phyloP scores from a whole-genome alignment of 2,329 filamentous ascomycete species.

The Cercospora zeina region DNA sequence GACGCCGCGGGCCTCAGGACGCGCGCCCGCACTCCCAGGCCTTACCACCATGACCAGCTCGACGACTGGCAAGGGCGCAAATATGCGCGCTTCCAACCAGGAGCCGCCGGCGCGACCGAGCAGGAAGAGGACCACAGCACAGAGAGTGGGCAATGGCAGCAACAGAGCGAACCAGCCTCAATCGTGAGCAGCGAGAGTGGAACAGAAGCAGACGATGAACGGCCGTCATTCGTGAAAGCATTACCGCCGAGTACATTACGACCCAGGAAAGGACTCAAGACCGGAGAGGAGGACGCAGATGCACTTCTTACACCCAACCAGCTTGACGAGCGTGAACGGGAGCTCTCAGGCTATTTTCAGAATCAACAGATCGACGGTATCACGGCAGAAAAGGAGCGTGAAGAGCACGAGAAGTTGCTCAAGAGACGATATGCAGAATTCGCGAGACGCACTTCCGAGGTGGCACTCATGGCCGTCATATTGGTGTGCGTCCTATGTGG shows the following conservation, averaged over 20 bases:
- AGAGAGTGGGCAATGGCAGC: slow-evolving; percentile 21
- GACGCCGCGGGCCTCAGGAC: slow-evolving; percentile 26
- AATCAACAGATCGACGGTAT: slow-evolving; percentile 33
- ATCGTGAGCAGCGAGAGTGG: slow-evolving; percentile 79
- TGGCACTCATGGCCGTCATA: slow-evolving; percentile 55
- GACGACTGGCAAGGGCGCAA: slow-evolving; percentile 25
- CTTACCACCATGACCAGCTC: slow-evolving; percentile 34
- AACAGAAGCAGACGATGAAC: slow-evolving; percentile 93
- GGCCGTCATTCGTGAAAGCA: slow-evolving; percentile 70
- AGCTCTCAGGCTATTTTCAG: slow-evolving; percentile 44
- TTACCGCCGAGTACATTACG: slow-evolving; percentile 75
- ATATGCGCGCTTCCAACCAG: slow-evolving; percentile 1
- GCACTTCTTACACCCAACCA: slow-evolving; percentile 51
- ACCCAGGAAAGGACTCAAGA: slow-evolving; percentile 75
- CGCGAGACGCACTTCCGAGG: slow-evolving; percentile 63
- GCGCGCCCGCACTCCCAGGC: slow-evolving; percentile 34
- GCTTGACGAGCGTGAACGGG: slow-evolving; percentile 49
- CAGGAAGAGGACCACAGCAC: neutral
- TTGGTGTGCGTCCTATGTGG: slow-evolving; percentile 50
- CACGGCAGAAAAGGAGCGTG: slow-evolving; percentile 46
- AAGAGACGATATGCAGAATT: slow-evolving; percentile 89
- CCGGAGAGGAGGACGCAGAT: slow-evolving; percentile 45
- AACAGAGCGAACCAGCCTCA: slow-evolving; percentile 42
- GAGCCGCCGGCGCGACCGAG: neutral
- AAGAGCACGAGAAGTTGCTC: slow-evolving; percentile 61